These are phyloP conservation scores for Tuber microsphaerosporum DNA, from an alignment of 495 filamentous ascomycete species.

Conservation along the genomic window DNA sequence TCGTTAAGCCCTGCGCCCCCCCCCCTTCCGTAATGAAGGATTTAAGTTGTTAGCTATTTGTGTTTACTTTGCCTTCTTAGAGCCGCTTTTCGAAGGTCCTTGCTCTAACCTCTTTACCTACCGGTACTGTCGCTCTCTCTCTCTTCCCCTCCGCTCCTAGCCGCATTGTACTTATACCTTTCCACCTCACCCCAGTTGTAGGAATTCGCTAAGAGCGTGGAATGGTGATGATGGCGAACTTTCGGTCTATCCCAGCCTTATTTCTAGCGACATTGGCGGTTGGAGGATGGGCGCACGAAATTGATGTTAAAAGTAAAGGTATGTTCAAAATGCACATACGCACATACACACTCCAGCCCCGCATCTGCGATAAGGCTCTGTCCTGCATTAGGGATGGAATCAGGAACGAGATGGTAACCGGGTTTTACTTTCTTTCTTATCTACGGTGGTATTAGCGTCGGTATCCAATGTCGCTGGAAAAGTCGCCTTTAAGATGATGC, in stretches of 20 bases:
- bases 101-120: background rate
- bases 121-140: background rate
- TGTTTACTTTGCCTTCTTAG: background rate
- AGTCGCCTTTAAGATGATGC: slow-evolving; percentile 58
- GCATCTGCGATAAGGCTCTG: background rate
- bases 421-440: background rate
- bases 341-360: background rate
- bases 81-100: background rate
- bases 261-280: background rate
- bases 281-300: background rate
- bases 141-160: background rate
- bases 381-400: background rate
- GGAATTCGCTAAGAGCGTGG: background rate
- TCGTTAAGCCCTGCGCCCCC: background rate
- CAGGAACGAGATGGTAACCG: background rate
- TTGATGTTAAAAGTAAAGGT: slow-evolving; percentile 1
- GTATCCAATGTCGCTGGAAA: slow-evolving; percentile 56
- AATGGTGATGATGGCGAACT: background rate
- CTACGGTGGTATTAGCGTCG: slow-evolving; percentile 49
- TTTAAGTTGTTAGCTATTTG: background rate
- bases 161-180: background rate
- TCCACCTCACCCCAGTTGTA: background rate
- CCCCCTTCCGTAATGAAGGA: background rate
- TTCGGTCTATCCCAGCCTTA: background rate
- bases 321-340: background rate